Evolutionary conservation across 2,329 filamentous ascomycete genomes (phyloP), one percentile per base, ranked within the genome.

Genomic region (Xylariaceae sp.): DNA sequence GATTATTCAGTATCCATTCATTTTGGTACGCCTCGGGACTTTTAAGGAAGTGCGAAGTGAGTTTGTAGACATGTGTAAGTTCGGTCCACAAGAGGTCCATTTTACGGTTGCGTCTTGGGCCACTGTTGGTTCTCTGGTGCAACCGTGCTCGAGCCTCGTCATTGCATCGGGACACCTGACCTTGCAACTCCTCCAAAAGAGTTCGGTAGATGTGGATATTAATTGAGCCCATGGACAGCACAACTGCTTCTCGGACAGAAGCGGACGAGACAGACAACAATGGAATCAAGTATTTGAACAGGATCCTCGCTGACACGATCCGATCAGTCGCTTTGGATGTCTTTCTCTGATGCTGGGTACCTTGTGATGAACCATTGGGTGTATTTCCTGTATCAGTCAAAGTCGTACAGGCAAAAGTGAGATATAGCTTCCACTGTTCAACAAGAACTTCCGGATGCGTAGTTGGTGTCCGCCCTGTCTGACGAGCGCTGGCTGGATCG

Each of bases 381-480:
- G 81, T 80, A 53, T 80, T 86, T 8, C 92, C 92, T 8, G 91
- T 85, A 64, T 95, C 95, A 33, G 91, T 93, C 54, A 99, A 80
- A 0, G 95, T 98, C 8, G 94, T 96, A 75, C 96, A 99, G 8
- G 94, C 95, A 76, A 99, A 97, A 53, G 97, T 93, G 23, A 99
- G 82, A 72, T 98, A 98, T 2, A 98, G 79, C 74, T 97, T 98
- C 94, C 94, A 99, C 72, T 99, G 95, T 74, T 98, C 96, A 56
- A 99, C 87, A 55, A 97, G 82, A 19, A 96, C 87, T 67, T 96
- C 92, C 0, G 93, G 90, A 16, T 92, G 89, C 1, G 89, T 88
- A 2, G 86, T 88, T 56, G 83, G 87, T 57, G 82, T 84, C 69
- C 86, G 80, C 64, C 74, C 76, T 1, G 76, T 73, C 19, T 78